Conservation (phyloP, 148 eudicot species). For the Camellia lanceoleosa region DNA sequence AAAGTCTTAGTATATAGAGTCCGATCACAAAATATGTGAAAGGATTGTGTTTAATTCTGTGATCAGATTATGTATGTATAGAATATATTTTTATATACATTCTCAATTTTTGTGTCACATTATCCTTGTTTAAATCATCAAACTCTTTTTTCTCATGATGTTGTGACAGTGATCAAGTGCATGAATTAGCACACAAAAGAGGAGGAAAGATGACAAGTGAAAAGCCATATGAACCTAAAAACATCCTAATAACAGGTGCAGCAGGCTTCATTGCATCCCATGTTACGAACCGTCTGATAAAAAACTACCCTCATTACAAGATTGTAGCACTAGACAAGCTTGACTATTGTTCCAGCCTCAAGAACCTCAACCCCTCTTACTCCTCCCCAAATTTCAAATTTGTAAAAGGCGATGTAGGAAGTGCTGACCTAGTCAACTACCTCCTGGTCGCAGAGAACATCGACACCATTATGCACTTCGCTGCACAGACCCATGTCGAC, state of each 20-base stretch:
- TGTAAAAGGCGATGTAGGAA: slow-evolving; percentile 22
- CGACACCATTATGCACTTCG: slow-evolving; percentile 33
- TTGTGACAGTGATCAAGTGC: neutral
- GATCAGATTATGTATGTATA: too few relatives aligned
- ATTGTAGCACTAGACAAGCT: slow-evolving; percentile 33
- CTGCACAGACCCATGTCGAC: slow-evolving; percentile 27
- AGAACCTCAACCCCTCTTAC: slow-evolving; percentile 18
- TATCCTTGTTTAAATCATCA: too few relatives aligned
- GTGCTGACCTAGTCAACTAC: slow-evolving; percentile 26
- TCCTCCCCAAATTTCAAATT: slow-evolving; percentile 29
- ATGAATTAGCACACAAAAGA: neutral
- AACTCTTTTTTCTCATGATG: too few relatives aligned
- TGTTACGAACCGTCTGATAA: slow-evolving; percentile 20
- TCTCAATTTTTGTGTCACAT: too few relatives aligned
- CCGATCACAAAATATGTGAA: too few relatives aligned
- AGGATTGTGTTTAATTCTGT: too few relatives aligned
- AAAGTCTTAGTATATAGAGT: too few relatives aligned
- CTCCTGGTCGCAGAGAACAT: slow-evolving; percentile 21
- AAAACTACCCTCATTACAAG: slow-evolving; percentile 24
- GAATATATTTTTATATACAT: too few relatives aligned
- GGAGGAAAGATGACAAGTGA: neutral
- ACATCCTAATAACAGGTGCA: slow-evolving; percentile 29
- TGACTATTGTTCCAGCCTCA: slow-evolving; percentile 28
- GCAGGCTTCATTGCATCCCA: slow-evolving; percentile 26
- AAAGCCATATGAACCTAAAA: slow-evolving; percentile 11